Evolutionary conservation across 352 stramenopile genomes (phyloP), one percentile per base, ranked within the genome.

Genomic region (Phytophthora tentaculata): DNA sequence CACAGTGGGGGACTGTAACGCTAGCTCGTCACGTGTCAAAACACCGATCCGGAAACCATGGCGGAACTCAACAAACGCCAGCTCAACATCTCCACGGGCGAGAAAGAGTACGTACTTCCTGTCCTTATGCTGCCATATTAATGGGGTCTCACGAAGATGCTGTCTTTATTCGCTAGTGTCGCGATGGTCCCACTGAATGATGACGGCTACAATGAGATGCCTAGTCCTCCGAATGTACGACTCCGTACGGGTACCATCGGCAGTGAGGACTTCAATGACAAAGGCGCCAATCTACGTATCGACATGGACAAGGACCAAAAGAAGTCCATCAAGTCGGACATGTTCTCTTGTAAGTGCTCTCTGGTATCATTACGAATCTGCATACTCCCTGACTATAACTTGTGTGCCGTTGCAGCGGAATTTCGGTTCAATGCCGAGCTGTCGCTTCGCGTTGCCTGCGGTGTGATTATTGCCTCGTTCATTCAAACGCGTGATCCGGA

Each of bases 341-440:
- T 77, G 64, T 73, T 90, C 35, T 87, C 71, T 39, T 72, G 81
- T 90, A 76, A 63, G 83, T 83, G 22, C 12, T 61, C 22, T 8
- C 19, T 41, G 5, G 52, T 44, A 23, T n/a, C 20, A 9, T 61
- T 58, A 12, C 20, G 45, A 61, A 7, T 39, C 16, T n/a, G 2
- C 24, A 12, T 37, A 22, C 5, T 26, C 5, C 19, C 14, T 50
- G 32, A 60, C 45, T 70, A 32, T 59, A 37, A 24, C 24, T 58
- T 44, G 39, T 73, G 10, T 44, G 23, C n/a, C 28, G 32, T 20
- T 22, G 39, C 17, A 92, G 84, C 80, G 13, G 81, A 88, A 24
- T 92, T 91, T 55, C 71, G 69, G 10, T 87, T 86, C 64, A 92
- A 91, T 26, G 80, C 78, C 6, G 80, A 92, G 64, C 73, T 94